Base-by-base conservation (phyloP, 2,329 filamentous ascomycete genomes). In the Talaromyces sp. region DNA sequence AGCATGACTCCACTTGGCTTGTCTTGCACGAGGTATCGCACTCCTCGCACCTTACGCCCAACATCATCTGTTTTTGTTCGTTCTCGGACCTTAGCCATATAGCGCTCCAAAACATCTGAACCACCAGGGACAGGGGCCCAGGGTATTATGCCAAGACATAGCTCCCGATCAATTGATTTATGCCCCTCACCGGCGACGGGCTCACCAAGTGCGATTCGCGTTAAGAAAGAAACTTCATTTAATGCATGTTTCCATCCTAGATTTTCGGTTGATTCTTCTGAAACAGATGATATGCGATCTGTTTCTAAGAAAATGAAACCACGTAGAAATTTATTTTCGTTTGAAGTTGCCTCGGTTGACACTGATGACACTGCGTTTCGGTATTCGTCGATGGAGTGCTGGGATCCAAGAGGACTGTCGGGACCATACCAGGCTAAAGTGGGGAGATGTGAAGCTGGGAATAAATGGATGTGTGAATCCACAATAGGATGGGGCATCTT, bases 401-500 rank as follows among this genome's bases (percentile, higher is more conserved):
- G 84, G 46, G 80, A 80, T 45, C 82, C 79, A 46, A 95, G 78
- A 4, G 84, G 79, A 65, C 81, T 73, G 42, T 79, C 75, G 4
- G 83, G 75, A 3, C 72, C 80, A 75, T 84, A 83, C 91, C 91
- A 96, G 52, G 83, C 76, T 57, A 95, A 83, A 35, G 83, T 82
- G 49, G 80, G 68, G 47, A 88, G 68, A 64, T 93, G 88, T 48
- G 82, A 81, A 41, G 78, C 73, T 40, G 90, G 89, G 78, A 86
- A 96, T 66, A 97, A 85, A 76, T 97, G 92, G 74, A 97, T 88
- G 78, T 97, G 93, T 35, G 90, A 88, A 78, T 97, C 92, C 72
- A 97, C 85, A 67, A 96, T 86, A 24, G 83, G 70, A 44, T 63
- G 65, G 2, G 64, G 39, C 65, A 69, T 71, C 36, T 33, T 50